Evolutionary conservation across 345 rosid genomes (phyloP), one percentile per base, ranked within the genome.

Genomic region (Adansonia digitata): DNA sequence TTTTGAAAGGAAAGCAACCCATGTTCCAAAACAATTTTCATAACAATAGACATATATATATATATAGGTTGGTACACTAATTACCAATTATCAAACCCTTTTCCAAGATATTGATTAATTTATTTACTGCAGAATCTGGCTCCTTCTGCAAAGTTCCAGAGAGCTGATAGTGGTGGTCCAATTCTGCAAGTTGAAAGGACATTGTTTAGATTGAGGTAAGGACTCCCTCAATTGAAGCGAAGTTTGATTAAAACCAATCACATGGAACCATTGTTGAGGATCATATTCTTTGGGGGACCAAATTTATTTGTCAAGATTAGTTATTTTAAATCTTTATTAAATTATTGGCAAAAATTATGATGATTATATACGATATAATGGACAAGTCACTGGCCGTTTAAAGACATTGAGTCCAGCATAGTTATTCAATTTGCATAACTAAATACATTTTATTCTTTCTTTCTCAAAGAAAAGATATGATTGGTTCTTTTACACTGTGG

Each of bases 101-200:
- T 57, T 59, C 9, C 9, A 18, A 35, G 45, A 60, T 2, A 34
- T 7, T 62, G 42, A 4, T 3, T 62, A 13, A n/a, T 57, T 26
- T 42, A 42, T 42, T 7, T 42, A 13, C 46, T 7, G 12, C 11
- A 18, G 43, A 62, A 17, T 35, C 67, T 31, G 24, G 40, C 7
- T 57, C 18, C 8, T 69, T 22, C 72, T 46, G 56, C 39, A 64
- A 43, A 42, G 59, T 63, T 71, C 68, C 60, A 34, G 66, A 34
- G 66, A 40, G 66, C 29, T 10, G 61, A 20, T 20, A 45, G 61
- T 53, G 77, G 80, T 65, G 80, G 76, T 72, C 75, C 67, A 57
- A 27, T 11, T n/a, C 37, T 12, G 3, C 34, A 12, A 57, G 63
- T 12, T 17, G 26, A 26, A 18, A 18, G 27, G 35, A 57, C n/a